A percentile compares a stretch with the other conserved stretches of the same genome.
Evolutionary conservation across 768 basidiomycete genomes (phyloP).

Genomic region (Kwoniella dendrophila): DNA sequence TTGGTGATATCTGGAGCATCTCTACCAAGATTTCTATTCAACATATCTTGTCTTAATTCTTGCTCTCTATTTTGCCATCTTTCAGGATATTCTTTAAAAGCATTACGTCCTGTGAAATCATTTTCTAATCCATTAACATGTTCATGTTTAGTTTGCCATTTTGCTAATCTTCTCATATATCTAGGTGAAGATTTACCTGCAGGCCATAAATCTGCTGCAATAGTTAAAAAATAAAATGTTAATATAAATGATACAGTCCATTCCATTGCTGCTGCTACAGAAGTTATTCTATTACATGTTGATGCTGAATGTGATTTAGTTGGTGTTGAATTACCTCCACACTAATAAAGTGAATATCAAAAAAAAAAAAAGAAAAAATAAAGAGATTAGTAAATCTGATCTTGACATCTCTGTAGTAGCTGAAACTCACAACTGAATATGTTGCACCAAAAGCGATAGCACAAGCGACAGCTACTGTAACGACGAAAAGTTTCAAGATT

Average conservation of each 20-base stretch:
- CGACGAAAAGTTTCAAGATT: constrained; percentile 55
- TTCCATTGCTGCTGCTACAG: constrained; percentile 55
- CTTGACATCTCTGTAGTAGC: neutral
- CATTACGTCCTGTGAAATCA: constrained; percentile 52
- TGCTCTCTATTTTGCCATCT: constrained; percentile 44
- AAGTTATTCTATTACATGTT: constrained; percentile 50
- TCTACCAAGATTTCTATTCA: constrained; percentile 29
- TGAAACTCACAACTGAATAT: constrained; percentile 43
- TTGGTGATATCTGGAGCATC: neutral
- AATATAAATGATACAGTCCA: constrained; percentile 55
- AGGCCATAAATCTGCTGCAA: constrained; percentile 58
- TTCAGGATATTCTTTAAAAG: constrained; percentile 46
- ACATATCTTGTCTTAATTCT: constrained; percentile 34
- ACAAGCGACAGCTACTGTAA: constrained; percentile 48
- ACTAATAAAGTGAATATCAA: constrained; percentile 24
- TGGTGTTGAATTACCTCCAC: constrained; percentile 34
- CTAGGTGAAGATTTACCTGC: constrained; percentile 53
- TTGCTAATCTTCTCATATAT: constrained; percentile 54
- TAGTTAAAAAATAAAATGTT: constrained; percentile 55
- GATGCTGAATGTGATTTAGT: constrained; percentile 28
- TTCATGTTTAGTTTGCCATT: constrained; percentile 52
- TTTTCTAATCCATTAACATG: constrained; percentile 32
- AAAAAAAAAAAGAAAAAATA: neutral
- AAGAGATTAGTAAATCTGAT: neutral
- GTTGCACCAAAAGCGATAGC: constrained; percentile 57